phyloP scores from a whole-genome alignment of 345 rosid genomes.

The Fremontodendron californicum region DNA sequence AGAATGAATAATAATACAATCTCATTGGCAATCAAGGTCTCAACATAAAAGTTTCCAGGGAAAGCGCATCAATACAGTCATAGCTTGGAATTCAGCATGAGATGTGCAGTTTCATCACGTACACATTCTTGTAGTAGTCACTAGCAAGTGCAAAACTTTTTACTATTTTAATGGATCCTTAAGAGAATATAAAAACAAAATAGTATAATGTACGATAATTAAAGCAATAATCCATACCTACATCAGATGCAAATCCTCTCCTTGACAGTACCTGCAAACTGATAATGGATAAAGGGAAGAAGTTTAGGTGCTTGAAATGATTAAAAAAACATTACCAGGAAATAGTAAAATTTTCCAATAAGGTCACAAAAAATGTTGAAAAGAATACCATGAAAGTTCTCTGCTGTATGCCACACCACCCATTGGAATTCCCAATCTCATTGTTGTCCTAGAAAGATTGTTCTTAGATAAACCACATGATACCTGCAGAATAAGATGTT shows the following conservation, averaged over 20 bases:
- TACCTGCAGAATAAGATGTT: constrained; percentile 32
- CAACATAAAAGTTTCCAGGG: background rate
- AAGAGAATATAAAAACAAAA: background rate
- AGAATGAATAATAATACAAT: background rate
- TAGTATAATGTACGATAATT: background rate
- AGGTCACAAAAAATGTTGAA: background rate
- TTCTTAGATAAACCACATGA: constrained; percentile 31
- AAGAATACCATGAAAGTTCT: constrained; percentile 36
- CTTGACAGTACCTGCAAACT: constrained; percentile 47
- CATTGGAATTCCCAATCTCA: constrained; percentile 33
- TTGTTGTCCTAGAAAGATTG: constrained; percentile 29
- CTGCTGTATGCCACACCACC: constrained; percentile 28
- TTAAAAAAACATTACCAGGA: background rate
- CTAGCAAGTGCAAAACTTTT: background rate
- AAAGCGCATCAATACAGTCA: background rate
- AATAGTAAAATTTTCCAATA: background rate
- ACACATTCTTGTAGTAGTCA: background rate
- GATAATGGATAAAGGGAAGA: constrained; percentile 18
- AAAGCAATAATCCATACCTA: constrained; percentile 42
- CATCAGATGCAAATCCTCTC: constrained; percentile 72
- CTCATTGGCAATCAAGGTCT: background rate
- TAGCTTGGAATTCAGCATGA: background rate
- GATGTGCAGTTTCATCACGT: background rate
- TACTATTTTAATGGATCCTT: background rate
- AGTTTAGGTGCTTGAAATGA: background rate